Percentiles rank a stretch among this genome's conserved stretches.
phyloP scores from a whole-genome alignment of 805 yeast genomes.

The Ogataea henricii region DNA sequence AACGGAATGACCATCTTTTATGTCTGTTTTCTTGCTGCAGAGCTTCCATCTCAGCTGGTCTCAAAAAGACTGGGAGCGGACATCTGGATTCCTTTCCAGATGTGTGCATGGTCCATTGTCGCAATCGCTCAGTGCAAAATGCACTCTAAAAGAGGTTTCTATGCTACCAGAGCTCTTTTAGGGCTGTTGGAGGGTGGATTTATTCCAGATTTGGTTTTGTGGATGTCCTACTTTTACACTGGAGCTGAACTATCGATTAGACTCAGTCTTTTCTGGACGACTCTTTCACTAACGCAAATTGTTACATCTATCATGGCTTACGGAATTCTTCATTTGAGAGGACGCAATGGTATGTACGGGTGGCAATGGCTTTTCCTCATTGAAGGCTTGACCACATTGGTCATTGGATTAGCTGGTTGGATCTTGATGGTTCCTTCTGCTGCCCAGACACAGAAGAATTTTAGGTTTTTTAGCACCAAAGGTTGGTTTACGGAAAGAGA shows the following conservation, averaged over 20 bases:
- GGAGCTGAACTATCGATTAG: slow-evolving; percentile 58
- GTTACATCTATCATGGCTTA: slow-evolving; percentile 47
- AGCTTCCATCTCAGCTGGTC: slow-evolving; percentile 65
- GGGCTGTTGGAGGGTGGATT: slow-evolving; percentile 71
- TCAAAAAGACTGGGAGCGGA: slow-evolving; percentile 68
- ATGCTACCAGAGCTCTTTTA: slow-evolving; percentile 49
- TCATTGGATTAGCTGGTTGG: slow-evolving; percentile 46
- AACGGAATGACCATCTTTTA: slow-evolving; percentile 56
- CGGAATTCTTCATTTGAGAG: slow-evolving; percentile 55
- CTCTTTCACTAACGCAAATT: slow-evolving; percentile 50
- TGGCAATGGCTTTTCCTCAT: slow-evolving; percentile 71
- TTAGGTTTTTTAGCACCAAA: slow-evolving; percentile 31
- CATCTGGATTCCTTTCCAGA: slow-evolving; percentile 60
- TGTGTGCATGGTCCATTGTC: slow-evolving; percentile 57
- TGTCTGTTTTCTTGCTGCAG: slow-evolving; percentile 55
- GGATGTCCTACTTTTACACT: slow-evolving; percentile 69
- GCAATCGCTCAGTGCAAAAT: slow-evolving; percentile 54
- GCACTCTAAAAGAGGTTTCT: slow-evolving; percentile 43
- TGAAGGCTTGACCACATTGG: slow-evolving; percentile 60
- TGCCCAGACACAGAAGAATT: slow-evolving; percentile 33
- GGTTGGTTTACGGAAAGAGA: slow-evolving; percentile 54
- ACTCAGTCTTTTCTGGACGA: slow-evolving; percentile 60
- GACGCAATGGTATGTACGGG: slow-evolving; percentile 45
- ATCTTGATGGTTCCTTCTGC: slow-evolving; percentile 38
- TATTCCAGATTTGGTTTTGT: slow-evolving; percentile 62